A percentile compares a stretch with the other conserved stretches of the same genome.
These are phyloP conservation scores for Lepidopterella palustris DNA, from an alignment of 495 filamentous ascomycete species.

Conservation along the genomic window DNA sequence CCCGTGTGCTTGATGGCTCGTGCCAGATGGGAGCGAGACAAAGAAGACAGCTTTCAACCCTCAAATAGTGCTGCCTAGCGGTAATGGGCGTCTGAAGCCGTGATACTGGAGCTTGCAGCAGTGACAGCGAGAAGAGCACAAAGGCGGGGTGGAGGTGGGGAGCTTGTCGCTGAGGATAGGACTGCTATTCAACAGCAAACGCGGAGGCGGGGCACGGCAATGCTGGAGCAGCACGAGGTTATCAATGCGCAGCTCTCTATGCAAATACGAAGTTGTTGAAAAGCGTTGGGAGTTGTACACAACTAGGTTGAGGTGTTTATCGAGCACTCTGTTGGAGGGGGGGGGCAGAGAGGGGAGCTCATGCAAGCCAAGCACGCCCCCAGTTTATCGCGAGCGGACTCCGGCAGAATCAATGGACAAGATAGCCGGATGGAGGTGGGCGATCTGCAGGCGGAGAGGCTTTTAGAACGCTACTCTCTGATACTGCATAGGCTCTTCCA, in stretches of 20 bases:
- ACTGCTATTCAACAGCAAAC: not conserved
- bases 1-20: conserved; percentile 6
- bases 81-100: not conserved
- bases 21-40: not conserved
- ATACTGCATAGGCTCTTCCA: no score
- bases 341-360: not conserved
- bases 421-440: no score
- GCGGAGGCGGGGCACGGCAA: not conserved
- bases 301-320: not conserved
- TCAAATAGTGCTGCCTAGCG: not conserved
- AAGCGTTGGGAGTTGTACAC: conserved; percentile 1
- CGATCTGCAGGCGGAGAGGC: no score
- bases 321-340: not conserved
- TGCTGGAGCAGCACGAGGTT: not conserved
- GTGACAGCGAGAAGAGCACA: not conserved
- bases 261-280: not conserved
- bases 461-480: no score
- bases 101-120: not conserved
- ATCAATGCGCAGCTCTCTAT: not conserved
- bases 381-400: no score
- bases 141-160: conserved; percentile 1
- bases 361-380: conserved; percentile 4
- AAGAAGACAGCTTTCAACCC: not conserved
- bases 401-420: no score
- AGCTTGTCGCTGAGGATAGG: conserved; percentile 1